Base-by-base conservation (phyloP, 2,329 filamentous ascomycete species). In the Fusarium longipes region DNA sequence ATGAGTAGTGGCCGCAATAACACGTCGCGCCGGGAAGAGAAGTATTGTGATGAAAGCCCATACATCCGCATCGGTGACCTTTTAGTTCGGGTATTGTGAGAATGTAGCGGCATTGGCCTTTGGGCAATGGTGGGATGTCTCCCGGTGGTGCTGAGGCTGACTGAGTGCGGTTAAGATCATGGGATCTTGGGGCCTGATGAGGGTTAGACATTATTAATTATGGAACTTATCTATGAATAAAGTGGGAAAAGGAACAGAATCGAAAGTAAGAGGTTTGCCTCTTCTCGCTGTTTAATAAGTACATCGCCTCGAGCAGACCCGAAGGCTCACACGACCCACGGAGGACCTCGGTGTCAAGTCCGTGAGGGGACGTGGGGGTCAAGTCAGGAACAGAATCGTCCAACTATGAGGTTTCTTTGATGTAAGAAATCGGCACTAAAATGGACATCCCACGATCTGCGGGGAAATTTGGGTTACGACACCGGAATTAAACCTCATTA, bases 91-190 rank as follows among this genome's bases (percentile, higher is more conserved):
- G 60, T 24, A 57, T 36, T 1, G 60, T 63, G 33, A 63, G 60
- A 14, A 63, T 63, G 18, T 63, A 63, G 8, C 60, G 60, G 2
- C 60, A 63, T 40, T 63, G 60, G 1, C 60, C 60, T 20, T 63
- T 55, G 14, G 60, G 60, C 17, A 63, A 20, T 24, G 63, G 18
- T 5, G 18, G n/a, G 2, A 40, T 17, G 1, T 63, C 29, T 22
- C 60, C 58, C 24, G 60, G 60, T 17, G 60, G 60, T 20, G 60
- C 60, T 8, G 60, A 63, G 4, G 60, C 58, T 24, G 60, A 63
- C 6, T 63, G 60, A 3, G 60, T 32, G 6, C 60, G 60, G 10
- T 57, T n/a, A 1, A 42, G 49, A 12, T 35, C 43, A 6, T 57
- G 51, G 9, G 39, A 24, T 29, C 17, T 25, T 14, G 39, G 22